phyloP scores from a whole-genome alignment of 108 stramenopile species.

The Cyclotella sp. region DNA sequence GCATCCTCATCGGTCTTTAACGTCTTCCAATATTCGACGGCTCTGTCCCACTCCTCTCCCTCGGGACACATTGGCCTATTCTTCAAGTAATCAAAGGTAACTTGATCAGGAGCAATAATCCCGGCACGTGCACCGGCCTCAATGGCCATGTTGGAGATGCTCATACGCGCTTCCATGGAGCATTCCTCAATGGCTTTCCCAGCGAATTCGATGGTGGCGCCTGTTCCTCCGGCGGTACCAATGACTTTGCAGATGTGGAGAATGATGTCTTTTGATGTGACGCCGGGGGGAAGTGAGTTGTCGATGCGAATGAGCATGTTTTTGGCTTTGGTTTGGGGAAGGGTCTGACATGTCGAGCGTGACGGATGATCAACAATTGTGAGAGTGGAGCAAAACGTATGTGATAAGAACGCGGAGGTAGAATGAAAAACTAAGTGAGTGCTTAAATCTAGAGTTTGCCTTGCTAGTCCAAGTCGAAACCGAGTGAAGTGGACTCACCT shows the following conservation, averaged over 20 bases:
- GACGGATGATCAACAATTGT: too few relatives aligned
- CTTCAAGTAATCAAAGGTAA: conserved; percentile 91
- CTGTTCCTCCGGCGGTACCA: conserved; percentile 97
- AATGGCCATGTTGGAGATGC: conserved; percentile 96
- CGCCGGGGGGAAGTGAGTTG: conserved; percentile 75
- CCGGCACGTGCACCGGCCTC: conserved; percentile 96
- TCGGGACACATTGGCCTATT: conserved; percentile 93
- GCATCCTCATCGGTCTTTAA: conserved; percentile 86
- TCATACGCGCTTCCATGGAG: conserved; percentile 93
- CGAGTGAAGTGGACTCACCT: conserved; percentile 44
- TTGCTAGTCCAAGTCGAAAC: too few relatives aligned
- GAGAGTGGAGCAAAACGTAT: too few relatives aligned
- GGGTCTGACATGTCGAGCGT: conserved; percentile 56
- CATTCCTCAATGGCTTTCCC: conserved; percentile 81
- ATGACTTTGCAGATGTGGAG: conserved; percentile 92
- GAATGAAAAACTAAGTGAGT: too few relatives aligned
- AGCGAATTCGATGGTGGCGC: conserved; percentile 94
- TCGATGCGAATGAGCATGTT: conserved; percentile 93
- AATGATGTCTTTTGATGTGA: conserved; percentile 95
- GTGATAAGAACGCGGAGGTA: too few relatives aligned
- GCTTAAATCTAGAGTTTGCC: too few relatives aligned
- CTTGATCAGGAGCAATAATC: conserved; percentile 91
- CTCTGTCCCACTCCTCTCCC: conserved; percentile 89
- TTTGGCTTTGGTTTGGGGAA: conserved; percentile 90
- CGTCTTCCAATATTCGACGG: conserved; percentile 89